Conservation (phyloP, 768 basidiomycete genomes). For the Boletus coccyginus region DNA sequence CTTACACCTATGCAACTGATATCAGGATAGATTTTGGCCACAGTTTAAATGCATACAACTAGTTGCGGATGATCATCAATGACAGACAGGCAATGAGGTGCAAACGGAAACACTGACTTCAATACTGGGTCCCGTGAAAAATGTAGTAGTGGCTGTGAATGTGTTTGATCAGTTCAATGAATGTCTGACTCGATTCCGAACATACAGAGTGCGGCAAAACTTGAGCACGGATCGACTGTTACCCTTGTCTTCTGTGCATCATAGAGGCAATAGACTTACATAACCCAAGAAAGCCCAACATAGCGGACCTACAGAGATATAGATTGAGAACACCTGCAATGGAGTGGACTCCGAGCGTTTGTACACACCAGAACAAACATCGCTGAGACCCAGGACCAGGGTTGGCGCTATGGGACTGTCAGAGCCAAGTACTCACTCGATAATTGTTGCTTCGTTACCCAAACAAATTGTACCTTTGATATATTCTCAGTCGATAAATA, state of each 20-base stretch:
- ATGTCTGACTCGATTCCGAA: background rate
- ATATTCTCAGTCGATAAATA: background rate
- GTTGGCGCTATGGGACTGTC: background rate
- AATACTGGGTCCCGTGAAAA: background rate
- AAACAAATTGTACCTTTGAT: constrained; percentile 9
- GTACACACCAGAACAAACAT: constrained; percentile 3
- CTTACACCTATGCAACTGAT: too few relatives aligned
- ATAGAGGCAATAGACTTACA: background rate
- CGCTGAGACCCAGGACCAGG: constrained; percentile 7
- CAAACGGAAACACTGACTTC: background rate
- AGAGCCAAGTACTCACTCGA: background rate
- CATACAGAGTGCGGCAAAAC: background rate
- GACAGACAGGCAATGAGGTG: too few relatives aligned
- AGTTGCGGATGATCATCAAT: background rate
- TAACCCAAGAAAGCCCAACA: background rate
- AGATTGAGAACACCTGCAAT: background rate
- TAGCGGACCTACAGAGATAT: background rate
- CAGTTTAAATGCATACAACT: background rate
- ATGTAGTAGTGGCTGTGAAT: background rate
- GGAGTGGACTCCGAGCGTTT: background rate
- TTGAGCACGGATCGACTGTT: background rate
- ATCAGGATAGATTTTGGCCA: too few relatives aligned
- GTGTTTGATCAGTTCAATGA: background rate
- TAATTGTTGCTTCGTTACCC: background rate
- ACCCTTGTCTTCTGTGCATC: background rate